Conservation (phyloP, 2,329 filamentous ascomycete species). For the Diaporthe velutina region DNA sequence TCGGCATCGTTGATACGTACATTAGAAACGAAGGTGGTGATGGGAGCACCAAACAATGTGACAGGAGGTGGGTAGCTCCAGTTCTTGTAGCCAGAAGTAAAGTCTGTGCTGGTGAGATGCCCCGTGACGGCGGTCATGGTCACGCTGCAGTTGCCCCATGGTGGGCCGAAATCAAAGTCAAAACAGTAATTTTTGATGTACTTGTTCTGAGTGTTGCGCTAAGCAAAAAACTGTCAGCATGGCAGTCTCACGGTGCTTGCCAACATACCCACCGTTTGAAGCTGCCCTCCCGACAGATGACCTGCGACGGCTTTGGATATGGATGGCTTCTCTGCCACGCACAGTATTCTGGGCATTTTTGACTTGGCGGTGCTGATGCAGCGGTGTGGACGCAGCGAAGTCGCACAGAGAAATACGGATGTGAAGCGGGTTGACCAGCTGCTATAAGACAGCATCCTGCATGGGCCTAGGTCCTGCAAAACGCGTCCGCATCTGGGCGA, state of each 20-base stretch:
- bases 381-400: not conserved
- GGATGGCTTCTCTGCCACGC: constrained; percentile 80
- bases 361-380: constrained; percentile 38
- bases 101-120: constrained; percentile 86
- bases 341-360: constrained; percentile 66
- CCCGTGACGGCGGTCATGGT: constrained; percentile 95
- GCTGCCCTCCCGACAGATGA: constrained; percentile 84
- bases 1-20: constrained; percentile 56
- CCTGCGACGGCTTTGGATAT: constrained; percentile 95
- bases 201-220: constrained; percentile 78
- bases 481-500: constrained; percentile 34
- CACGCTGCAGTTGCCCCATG: constrained; percentile 86
- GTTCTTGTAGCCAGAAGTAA: constrained; percentile 78
- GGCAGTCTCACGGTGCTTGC: not conserved
- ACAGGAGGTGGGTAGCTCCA: constrained; percentile 87
- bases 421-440: not conserved
- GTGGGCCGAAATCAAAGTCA: constrained; percentile 84
- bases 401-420: not conserved
- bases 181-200: constrained; percentile 98
- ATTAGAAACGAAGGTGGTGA: constrained; percentile 75
- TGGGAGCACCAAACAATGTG: constrained; percentile 83
- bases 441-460: constrained; percentile 29
- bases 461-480: not conserved
- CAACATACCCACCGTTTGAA: constrained; percentile 72
- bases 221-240: constrained; percentile 16